Evolutionary conservation across 768 basidiomycete species (phyloP).

Genomic region (Pisolithus microcarpus): DNA sequence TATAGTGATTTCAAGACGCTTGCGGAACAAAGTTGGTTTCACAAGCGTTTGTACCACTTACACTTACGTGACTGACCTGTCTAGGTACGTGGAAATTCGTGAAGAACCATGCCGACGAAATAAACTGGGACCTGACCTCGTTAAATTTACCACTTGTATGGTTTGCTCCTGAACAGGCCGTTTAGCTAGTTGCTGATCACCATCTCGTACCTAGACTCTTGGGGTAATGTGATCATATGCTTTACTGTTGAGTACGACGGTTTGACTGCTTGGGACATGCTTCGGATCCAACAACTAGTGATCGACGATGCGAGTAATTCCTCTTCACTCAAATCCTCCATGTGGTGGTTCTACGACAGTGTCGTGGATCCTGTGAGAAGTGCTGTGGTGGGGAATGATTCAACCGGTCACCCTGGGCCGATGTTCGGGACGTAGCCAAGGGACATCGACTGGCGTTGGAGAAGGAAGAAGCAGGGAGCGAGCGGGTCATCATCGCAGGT

Average conservation of each 20-base stretch:
- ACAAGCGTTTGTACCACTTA: not conserved
- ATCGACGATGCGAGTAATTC: slow-evolving; percentile 35
- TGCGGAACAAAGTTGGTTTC: slow-evolving; percentile 46
- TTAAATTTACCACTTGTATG: slow-evolving; percentile 34
- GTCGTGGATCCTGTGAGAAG: slow-evolving; percentile 20
- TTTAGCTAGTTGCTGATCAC: not conserved
- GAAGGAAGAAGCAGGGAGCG: slow-evolving; percentile 43
- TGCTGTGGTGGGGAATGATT: slow-evolving; percentile 16
- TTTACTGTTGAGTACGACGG: not conserved
- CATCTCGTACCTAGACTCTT: slow-evolving; percentile 16
- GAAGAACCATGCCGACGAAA: slow-evolving; percentile 24
- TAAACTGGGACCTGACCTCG: slow-evolving; percentile 33
- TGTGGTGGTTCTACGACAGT: slow-evolving; percentile 27
- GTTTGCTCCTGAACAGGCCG: not conserved
- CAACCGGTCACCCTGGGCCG: slow-evolving; percentile 33
- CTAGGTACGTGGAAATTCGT: slow-evolving; percentile 47
- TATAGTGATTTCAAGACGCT: slow-evolving; percentile 63
- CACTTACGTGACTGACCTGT: not conserved
- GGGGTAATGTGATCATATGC: slow-evolving; percentile 14
- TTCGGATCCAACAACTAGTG: slow-evolving; percentile 25
- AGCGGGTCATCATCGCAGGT: slow-evolving; percentile 48
- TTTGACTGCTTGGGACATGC: not conserved
- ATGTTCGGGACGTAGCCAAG: slow-evolving; percentile 49
- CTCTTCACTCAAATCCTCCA: slow-evolving; percentile 34
- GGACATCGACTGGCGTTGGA: slow-evolving; percentile 49